A percentile compares a stretch with the other conserved stretches of the same genome.
phyloP scores from a whole-genome alignment of 805 yeast species.

The Pichia heedii region DNA sequence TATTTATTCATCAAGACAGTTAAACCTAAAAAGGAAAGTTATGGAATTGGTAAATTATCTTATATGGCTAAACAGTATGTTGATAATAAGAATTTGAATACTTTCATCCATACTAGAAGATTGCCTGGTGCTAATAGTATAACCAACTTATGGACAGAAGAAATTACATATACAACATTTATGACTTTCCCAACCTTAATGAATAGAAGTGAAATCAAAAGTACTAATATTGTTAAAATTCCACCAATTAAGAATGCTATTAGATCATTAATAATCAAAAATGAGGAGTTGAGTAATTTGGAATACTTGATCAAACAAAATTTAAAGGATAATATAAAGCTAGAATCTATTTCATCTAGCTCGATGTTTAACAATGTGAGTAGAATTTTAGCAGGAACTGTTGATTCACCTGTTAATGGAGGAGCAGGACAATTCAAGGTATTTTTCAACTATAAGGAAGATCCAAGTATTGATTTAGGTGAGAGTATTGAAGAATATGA shows the following conservation, averaged over 20 bases:
- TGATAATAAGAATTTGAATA: slow-evolving; percentile 62
- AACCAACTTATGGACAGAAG: slow-evolving; percentile 82
- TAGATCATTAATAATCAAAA: slow-evolving; percentile 55
- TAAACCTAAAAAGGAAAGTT: slow-evolving; percentile 47
- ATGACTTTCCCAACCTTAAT: slow-evolving; percentile 80
- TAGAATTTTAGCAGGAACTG: slow-evolving; percentile 71
- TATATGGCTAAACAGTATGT: slow-evolving; percentile 66
- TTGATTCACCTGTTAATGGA: slow-evolving; percentile 88
- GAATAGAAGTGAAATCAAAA: slow-evolving; percentile 68
- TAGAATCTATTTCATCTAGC: slow-evolving; percentile 17
- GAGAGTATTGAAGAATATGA: slow-evolving; percentile 18
- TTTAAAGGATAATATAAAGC: slow-evolving; percentile 28
- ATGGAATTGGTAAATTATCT: slow-evolving; percentile 32
- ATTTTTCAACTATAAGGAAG: slow-evolving; percentile 35
- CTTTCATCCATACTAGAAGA: slow-evolving; percentile 60
- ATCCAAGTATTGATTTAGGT: slow-evolving; percentile 9
- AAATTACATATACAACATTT: slow-evolving; percentile 64
- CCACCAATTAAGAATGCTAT: slow-evolving; percentile 85
- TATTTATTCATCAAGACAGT: slow-evolving; percentile 65
- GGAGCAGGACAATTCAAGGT: slow-evolving; percentile 79
- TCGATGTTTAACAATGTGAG: slow-evolving; percentile 56
- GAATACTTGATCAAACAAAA: slow-evolving; percentile 48
- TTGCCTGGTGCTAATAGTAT: slow-evolving; percentile 67
- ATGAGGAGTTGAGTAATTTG: slow-evolving; percentile 59
- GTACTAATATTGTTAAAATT: slow-evolving; percentile 39